These are phyloP conservation scores for Lyophyllum decastes DNA, from an alignment of 768 basidiomycete genomes.

Conservation along the genomic window DNA sequence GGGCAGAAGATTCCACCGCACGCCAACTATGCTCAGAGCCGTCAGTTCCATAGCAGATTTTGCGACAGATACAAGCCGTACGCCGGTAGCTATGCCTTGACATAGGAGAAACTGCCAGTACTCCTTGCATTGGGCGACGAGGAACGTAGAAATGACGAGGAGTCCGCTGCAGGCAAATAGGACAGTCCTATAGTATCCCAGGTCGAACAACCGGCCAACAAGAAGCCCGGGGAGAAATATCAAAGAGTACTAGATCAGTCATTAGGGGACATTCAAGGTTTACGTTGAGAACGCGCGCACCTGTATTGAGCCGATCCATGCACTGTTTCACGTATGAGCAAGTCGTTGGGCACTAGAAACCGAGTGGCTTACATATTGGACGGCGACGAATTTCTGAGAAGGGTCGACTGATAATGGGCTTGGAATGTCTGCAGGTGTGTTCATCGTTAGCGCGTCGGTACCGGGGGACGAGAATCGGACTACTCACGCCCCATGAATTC, in stretches of 20 bases:
- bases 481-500: conserved; percentile 73
- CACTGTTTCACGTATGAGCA: conserved; percentile 36
- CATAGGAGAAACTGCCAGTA: conserved; percentile 83
- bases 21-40: conserved; percentile 32
- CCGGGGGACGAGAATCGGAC: not conserved
- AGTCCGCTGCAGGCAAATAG: conserved; percentile 47
- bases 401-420: conserved; percentile 61
- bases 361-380: conserved; percentile 59
- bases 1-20: conserved; percentile 66
- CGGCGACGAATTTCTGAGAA: conserved; percentile 50
- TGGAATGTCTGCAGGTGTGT: conserved; percentile 59
- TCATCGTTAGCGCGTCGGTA: not conserved
- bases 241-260: conserved; percentile 53
- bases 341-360: not conserved
- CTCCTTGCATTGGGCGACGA: conserved; percentile 66
- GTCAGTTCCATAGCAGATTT: conserved; percentile 7
- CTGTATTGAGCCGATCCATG: conserved; percentile 83
- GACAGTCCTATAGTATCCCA: conserved; percentile 63
- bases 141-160: conserved; percentile 58
- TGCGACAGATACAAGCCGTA: conserved; percentile 31
- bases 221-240: conserved; percentile 63
- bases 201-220: conserved; percentile 69
- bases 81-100: conserved; percentile 69
- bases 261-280: not conserved
- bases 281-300: conserved; percentile 27